These are phyloP conservation scores for Heritiera littoralis DNA, from an alignment of 345 rosid species.

Conservation along the genomic window DNA sequence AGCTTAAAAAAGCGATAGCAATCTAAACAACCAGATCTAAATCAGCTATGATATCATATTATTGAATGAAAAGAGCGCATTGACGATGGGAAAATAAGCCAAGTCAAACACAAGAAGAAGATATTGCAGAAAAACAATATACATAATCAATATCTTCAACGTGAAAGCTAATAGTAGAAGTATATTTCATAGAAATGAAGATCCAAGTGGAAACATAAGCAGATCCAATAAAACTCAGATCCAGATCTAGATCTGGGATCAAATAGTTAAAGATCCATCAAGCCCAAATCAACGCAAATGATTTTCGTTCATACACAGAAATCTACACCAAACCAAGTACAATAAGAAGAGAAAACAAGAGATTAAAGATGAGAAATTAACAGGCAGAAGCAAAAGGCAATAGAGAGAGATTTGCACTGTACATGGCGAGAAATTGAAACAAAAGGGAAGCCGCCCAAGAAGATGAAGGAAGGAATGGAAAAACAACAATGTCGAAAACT, in stretches of 20 bases:
- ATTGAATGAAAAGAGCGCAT: neutral
- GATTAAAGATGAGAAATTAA: neutral
- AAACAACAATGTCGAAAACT: neutral
- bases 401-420: neutral
- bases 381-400: neutral
- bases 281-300: neutral
- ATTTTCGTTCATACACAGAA: neutral
- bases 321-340: neutral
- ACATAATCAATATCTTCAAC: neutral
- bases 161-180: neutral
- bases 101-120: too few relatives aligned
- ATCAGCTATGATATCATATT: neutral
- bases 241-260: slow-evolving; percentile 26
- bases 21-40: slow-evolving; percentile 10
- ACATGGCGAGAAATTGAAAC: neutral
- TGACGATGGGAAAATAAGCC: neutral
- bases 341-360: neutral
- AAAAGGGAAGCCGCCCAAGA: slow-evolving; percentile 15
- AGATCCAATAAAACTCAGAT: slow-evolving; percentile 24
- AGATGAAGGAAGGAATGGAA: neutral
- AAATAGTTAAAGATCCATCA: neutral
- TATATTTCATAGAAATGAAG: neutral
- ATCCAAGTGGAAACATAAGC: neutral
- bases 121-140: slow-evolving; percentile 3
- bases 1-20: neutral